phyloP scores from a whole-genome alignment of 2,329 filamentous ascomycete genomes.

The Fragosphaeria purpurea region DNA sequence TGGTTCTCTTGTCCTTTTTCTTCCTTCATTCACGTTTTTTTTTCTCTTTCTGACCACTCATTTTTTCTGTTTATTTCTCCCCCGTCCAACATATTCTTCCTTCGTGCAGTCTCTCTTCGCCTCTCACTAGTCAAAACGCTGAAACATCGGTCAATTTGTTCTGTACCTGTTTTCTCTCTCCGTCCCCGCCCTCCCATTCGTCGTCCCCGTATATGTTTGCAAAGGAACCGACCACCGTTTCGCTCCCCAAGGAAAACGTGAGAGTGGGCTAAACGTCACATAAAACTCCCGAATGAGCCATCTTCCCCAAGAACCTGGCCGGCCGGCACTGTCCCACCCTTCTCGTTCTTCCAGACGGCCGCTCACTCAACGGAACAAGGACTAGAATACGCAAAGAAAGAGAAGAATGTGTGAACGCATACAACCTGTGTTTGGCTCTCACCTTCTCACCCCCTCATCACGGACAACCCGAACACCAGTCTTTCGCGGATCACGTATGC shows the following conservation, averaged over 20 bases:
- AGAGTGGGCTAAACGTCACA: conserved; percentile 1
- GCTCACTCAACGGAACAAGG: too few relatives aligned
- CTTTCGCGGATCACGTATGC: conserved; percentile 1
- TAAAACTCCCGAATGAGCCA: conserved; percentile 2
- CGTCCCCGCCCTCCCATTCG: background rate
- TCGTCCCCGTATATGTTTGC: background rate
- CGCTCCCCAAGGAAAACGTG: background rate
- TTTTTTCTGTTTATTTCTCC: background rate
- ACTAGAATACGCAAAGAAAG: background rate
- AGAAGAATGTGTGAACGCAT: background rate
- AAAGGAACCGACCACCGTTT: background rate
- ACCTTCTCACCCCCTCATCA: background rate
- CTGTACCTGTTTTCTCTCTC: background rate
- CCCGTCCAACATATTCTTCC: background rate
- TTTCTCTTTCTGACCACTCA: background rate
- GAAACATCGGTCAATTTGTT: background rate
- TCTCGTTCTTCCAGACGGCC: too few relatives aligned
- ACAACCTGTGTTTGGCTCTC: background rate
- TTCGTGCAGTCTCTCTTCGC: background rate
- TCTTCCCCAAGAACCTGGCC: too few relatives aligned
- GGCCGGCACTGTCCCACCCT: too few relatives aligned
- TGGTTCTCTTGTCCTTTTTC: background rate
- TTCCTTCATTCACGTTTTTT: background rate
- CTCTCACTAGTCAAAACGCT: background rate
- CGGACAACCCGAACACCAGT: background rate